Evolutionary conservation across 371 early-diverging fungal species (phyloP).

Genomic region (Gilbertella persicaria): DNA sequence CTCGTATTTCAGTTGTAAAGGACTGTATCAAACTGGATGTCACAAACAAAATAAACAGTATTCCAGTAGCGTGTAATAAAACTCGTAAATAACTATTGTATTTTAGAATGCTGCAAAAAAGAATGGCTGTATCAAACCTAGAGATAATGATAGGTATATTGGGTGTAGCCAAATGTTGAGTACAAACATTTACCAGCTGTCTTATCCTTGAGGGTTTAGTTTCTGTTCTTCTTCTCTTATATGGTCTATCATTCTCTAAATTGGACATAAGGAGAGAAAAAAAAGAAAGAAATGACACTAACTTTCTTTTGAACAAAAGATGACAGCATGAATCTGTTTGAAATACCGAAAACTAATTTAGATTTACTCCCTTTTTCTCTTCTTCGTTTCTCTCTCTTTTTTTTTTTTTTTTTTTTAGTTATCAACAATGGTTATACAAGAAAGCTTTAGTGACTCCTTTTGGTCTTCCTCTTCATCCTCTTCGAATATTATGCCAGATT

Average conservation of each 20-base stretch:
- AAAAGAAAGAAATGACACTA: too few species aligned
- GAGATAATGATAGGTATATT: slow-evolving; percentile 10
- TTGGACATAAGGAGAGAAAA: too few species aligned
- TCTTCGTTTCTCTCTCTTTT: too few species aligned
- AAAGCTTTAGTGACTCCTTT: slow-evolving; percentile 7
- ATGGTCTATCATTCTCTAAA: too few species aligned
- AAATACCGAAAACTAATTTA: too few species aligned
- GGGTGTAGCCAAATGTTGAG: neutral
- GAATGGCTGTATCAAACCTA: neutral
- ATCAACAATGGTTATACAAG: too few species aligned
- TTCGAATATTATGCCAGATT: slow-evolving; percentile 3
- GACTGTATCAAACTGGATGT: neutral
- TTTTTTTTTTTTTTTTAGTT: too few species aligned
- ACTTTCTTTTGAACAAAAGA: too few species aligned
- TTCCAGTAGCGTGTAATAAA: neutral
- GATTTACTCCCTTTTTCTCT: too few species aligned
- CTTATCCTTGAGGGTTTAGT: neutral
- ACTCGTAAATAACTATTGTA: neutral
- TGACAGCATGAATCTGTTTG: too few species aligned
- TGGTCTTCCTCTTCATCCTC: slow-evolving; percentile 9
- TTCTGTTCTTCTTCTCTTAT: neutral
- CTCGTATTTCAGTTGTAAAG: neutral
- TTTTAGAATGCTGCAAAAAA: too few species aligned
- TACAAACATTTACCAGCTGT: neutral
- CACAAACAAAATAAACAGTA: neutral